Base-by-base conservation (phyloP, 352 stramenopile genomes). In the Globisporangium iwayamae region DNA sequence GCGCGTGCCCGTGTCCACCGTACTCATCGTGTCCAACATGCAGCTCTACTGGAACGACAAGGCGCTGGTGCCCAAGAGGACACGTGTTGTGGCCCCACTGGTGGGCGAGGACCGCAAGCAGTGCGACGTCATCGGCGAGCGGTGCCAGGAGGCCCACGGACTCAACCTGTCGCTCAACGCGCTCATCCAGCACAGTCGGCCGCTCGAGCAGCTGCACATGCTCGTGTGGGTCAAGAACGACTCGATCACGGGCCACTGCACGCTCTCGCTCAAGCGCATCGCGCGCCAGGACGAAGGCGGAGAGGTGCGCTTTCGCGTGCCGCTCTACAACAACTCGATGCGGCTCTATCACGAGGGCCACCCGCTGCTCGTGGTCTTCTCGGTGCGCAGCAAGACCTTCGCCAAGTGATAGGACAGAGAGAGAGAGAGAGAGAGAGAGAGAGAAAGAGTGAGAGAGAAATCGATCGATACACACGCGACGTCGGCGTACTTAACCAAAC, bases 221-320 rank as follows among this genome's bases (percentile, higher is more conserved):
- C 75, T 94, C 16, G 78, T 94, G 14, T 94, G 83, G 85, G 81
- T 94, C 25, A 90, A 85, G 60, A 85, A 91, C 50, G 85, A 94
- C 36, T 78, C 75, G 9, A 87, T 94, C 41, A 83, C 78, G 43
- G 85, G 85, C 36, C 85, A 94, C 68, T 94, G 85, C 70, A 87
- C 81, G 28, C 75, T 94, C 20, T 92, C 85, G 48, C 71, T 94
- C 28, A 91, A 91, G 68, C 85, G 85, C 39, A 83, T 94, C 48
- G 81, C 85, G 46, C 75, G 78, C 8, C 78, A 88, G 53, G 71
- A 82, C 55, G 81, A 93, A 48, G 81, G 76, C 41, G 76, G 73
- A 32, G 83, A 91, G 52, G 81, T 91, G 64, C 84, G 85, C 57
- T 93, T 90, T 54, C 76, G 83, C 28, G 80, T 93, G 16, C 83